Conservation (phyloP, 805 yeast species). For the Barnettozyma sucrosica region DNA sequence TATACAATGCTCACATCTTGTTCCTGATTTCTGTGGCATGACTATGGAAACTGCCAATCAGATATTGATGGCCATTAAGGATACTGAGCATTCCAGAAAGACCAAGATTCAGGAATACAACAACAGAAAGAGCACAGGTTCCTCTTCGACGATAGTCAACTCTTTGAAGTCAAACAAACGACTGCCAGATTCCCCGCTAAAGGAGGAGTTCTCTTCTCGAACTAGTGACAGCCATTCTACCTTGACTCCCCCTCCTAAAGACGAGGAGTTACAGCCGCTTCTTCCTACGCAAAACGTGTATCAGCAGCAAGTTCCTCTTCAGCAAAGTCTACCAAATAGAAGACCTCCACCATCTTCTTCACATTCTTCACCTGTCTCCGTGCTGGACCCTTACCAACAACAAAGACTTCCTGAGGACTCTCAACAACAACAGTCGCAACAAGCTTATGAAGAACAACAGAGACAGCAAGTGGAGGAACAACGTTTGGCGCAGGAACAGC, state of each 20-base stretch:
- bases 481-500: slow-evolving; percentile 13
- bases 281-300: slow-evolving; percentile 17
- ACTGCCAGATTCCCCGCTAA: slow-evolving; percentile 2
- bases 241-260: background rate
- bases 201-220: background rate
- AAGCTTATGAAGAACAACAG: slow-evolving; percentile 11
- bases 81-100: slow-evolving; percentile 45
- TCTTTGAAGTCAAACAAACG: background rate
- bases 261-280: background rate
- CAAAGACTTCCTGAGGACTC: slow-evolving; percentile 4
- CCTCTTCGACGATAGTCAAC: slow-evolving; percentile 12
- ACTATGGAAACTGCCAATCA: slow-evolving; percentile 94
- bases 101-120: slow-evolving; percentile 15
- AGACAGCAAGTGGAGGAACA: slow-evolving; percentile 15
- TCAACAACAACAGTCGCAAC: slow-evolving; percentile 5
- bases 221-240: background rate
- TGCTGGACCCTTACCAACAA: slow-evolving; percentile 6
- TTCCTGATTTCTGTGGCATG: slow-evolving; percentile 99
- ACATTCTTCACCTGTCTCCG: slow-evolving; percentile 4
- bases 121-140: slow-evolving; percentile 10
- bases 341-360: slow-evolving; percentile 21
- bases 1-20: slow-evolving; percentile 84
- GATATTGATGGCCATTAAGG: slow-evolving; percentile 76
- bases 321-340: slow-evolving; percentile 19
- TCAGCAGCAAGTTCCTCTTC: slow-evolving; percentile 12